phyloP scores from a whole-genome alignment of 2,329 filamentous ascomycete species.

The Aspergillus ochraceoroseus region DNA sequence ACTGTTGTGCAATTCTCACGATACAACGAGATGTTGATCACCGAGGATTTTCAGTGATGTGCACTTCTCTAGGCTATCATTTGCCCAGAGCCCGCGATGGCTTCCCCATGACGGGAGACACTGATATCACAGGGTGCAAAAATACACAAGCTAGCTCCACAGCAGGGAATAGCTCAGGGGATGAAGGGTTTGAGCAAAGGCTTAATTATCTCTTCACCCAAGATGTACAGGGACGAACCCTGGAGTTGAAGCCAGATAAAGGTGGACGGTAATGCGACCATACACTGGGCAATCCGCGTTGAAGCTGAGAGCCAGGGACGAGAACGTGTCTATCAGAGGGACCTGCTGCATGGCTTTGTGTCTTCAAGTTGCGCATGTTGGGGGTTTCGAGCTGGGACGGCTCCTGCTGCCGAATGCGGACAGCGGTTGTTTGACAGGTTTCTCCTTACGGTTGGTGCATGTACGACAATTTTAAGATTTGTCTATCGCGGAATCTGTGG shows the following conservation, averaged over 20 bases:
- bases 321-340: no score
- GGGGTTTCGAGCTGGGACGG: no score
- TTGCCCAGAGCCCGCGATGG: slow-evolving; percentile 7
- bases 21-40: slow-evolving; percentile 15
- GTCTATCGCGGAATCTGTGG: no score
- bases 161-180: slow-evolving; percentile 15
- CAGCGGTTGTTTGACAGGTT: no score
- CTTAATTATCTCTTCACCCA: slow-evolving; percentile 12
- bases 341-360: no score
- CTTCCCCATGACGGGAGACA: slow-evolving; percentile 11
- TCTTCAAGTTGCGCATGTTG: no score
- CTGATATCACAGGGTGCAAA: slow-evolving; percentile 16
- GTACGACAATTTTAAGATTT: no score
- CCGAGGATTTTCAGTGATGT: slow-evolving; percentile 16
- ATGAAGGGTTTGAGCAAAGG: slow-evolving; percentile 11
- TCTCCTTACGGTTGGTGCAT: no score
- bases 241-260: not conserved
- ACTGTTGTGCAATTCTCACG: slow-evolving; percentile 13
- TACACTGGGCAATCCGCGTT: no score
- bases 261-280: not conserved
- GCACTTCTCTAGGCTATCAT: slow-evolving; percentile 13
- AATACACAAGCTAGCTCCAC: slow-evolving; percentile 24
- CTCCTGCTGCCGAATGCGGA: no score
- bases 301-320: no score
- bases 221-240: slow-evolving; percentile 9